Percentiles rank a stretch among this genome's conserved stretches.
phyloP scores from a whole-genome alignment of 345 rosid species.

The Citrus unshiu region DNA sequence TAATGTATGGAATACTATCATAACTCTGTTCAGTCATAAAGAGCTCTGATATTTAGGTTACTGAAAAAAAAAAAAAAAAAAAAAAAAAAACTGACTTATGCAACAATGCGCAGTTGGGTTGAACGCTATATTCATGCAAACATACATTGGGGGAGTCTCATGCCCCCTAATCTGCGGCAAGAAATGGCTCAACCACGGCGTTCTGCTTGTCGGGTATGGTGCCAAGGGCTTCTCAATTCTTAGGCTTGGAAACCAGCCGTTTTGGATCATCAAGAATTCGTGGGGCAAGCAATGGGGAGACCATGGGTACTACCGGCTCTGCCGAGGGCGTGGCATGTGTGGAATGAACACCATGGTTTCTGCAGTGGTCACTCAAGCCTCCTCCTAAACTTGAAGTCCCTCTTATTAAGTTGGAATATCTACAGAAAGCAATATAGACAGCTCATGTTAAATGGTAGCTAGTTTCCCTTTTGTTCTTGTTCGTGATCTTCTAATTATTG shows the following conservation, averaged over 20 bases:
- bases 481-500: neutral
- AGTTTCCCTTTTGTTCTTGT: neutral
- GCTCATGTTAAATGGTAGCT: neutral
- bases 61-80: neutral
- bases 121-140: constrained; percentile 86
- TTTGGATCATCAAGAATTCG: constrained; percentile 88
- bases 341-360: constrained; percentile 89
- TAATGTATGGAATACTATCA: too few relatives aligned
- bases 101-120: constrained; percentile 49
- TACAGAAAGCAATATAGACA: neutral
- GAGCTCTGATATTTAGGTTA: neutral
- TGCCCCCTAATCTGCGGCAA: constrained; percentile 82
- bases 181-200: constrained; percentile 71
- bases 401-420: neutral
- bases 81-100: neutral
- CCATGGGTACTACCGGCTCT: constrained; percentile 69
- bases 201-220: constrained; percentile 74
- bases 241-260: constrained; percentile 60
- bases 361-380: constrained; percentile 55
- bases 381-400: neutral
- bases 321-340: constrained; percentile 71
- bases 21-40: neutral
- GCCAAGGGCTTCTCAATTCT: constrained; percentile 74
- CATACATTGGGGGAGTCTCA: constrained; percentile 86
- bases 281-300: constrained; percentile 93